Evolutionary conservation across 345 rosid genomes (phyloP).

Genomic region (Populus euphratica): DNA sequence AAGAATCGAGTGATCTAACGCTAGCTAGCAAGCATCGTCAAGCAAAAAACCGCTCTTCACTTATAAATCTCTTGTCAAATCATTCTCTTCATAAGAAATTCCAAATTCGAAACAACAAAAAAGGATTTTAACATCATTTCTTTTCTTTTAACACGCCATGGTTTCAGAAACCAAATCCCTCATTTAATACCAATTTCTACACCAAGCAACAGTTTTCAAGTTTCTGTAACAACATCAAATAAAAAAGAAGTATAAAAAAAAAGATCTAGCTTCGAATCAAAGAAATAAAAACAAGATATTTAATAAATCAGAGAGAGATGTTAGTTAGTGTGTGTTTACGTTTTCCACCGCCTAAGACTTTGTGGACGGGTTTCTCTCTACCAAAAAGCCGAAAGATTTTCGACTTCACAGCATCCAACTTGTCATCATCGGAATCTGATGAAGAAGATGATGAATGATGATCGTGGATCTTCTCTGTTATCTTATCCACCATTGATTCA

Average conservation of each 20-base stretch:
- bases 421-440: conserved; percentile 58
- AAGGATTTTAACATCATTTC: no score
- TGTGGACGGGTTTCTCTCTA: conserved; percentile 34
- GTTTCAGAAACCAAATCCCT: not conserved
- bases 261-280: not conserved
- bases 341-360: conserved; percentile 40
- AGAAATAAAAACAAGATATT: not conserved
- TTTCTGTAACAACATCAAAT: no score
- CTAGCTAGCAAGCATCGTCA: not conserved
- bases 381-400: conserved; percentile 36
- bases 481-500: conserved; percentile 51
- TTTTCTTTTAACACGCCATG: not conserved
- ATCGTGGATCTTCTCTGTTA: conserved; percentile 47
- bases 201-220: not conserved
- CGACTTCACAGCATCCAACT: conserved; percentile 37
- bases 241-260: no score
- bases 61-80: no score
- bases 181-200: not conserved
- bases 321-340: conserved; percentile 14
- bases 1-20: not conserved
- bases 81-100: no score
- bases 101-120: no score
- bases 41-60: not conserved
- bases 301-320: not conserved
- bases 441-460: conserved; percentile 49